These are phyloP conservation scores for Calycina marina DNA, from an alignment of 2,329 filamentous ascomycete species.

Conservation along the genomic window DNA sequence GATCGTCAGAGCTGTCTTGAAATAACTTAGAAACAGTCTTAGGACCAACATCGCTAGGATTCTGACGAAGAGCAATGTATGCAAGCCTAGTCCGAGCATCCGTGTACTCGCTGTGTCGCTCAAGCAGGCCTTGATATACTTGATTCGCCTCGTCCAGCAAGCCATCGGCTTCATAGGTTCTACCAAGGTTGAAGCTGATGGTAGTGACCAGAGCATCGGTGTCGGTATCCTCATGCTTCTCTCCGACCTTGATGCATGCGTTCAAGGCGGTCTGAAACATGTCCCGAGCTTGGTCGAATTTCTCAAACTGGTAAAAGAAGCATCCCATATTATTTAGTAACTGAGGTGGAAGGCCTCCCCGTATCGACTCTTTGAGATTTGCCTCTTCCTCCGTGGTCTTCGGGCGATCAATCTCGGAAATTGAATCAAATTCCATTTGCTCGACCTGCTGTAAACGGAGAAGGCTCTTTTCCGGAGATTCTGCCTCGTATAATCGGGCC, in stretches of 20 bases:
- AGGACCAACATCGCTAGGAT: conserved; percentile 72
- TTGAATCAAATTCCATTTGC: conserved; percentile 69
- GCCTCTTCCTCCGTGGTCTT: conserved; percentile 44
- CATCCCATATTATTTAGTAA: conserved; percentile 95
- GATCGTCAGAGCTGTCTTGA: conserved; percentile 66
- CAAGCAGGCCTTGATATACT: conserved; percentile 74
- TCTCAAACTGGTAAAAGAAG: conserved; percentile 82
- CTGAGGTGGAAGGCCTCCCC: conserved; percentile 73
- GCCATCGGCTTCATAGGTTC: conserved; percentile 79
- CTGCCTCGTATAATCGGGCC: conserved; percentile 75
- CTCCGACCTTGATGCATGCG: conserved; percentile 69
- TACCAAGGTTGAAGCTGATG: conserved; percentile 90
- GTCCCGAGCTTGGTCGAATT: conserved; percentile 63
- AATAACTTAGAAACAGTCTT: conserved; percentile 77
- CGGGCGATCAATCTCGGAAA: conserved; percentile 55
- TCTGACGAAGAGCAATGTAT: conserved; percentile 73
- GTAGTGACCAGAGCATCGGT: conserved; percentile 87
- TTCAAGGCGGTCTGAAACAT: conserved; percentile 86
- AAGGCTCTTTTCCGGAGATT: conserved; percentile 77
- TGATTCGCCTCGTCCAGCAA: conserved; percentile 71
- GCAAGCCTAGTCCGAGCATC: conserved; percentile 81
- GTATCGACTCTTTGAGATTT: conserved; percentile 44
- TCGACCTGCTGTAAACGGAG: conserved; percentile 88
- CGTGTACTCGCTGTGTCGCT: conserved; percentile 79
- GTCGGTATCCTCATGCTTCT: conserved; percentile 62